phyloP scores from a whole-genome alignment of 164 flowering plant genomes.

The Tinospora cordifolia region DNA sequence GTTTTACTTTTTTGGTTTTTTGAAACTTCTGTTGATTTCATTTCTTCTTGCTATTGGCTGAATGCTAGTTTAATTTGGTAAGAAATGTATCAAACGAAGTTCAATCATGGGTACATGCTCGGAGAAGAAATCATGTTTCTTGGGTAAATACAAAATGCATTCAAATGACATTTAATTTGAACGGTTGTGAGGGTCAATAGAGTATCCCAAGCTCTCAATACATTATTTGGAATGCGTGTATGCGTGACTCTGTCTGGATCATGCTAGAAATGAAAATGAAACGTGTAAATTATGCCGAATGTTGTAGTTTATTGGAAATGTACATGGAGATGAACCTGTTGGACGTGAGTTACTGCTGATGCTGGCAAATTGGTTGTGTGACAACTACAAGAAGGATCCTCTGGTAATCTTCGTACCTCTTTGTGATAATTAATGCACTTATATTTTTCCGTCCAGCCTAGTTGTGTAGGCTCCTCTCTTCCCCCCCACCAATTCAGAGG shows the following conservation, averaged over 20 bases:
- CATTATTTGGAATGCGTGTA: no score
- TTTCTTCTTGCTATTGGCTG: neutral
- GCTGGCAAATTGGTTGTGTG: conserved; percentile 92
- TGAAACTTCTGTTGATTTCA: neutral
- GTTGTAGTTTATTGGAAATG: conserved; percentile 82
- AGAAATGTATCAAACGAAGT: no score
- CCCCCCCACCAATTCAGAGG: no score
- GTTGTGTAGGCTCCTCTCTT: no score
- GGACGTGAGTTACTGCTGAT: conserved; percentile 83
- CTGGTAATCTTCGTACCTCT: conserved; percentile 45
- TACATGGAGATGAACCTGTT: conserved; percentile 98
- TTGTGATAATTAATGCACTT: conserved; percentile 2
- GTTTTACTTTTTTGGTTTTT: conserved; percentile 2
- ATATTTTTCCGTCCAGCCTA: neutral
- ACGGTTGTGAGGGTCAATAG: no score
- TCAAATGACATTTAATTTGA: no score
- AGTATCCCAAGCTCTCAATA: no score
- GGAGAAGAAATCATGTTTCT: no score
- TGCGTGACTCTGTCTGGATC: neutral
- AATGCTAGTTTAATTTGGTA: no score
- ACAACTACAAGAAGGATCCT: conserved; percentile 68
- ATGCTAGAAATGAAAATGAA: neutral
- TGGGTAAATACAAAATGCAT: no score
- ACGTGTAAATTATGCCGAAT: conserved; percentile 9
- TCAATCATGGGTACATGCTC: no score